Evolutionary conservation across 2,329 filamentous ascomycete genomes (phyloP), one percentile per base, ranked within the genome.

Genomic region (Epicoccum nigrum): DNA sequence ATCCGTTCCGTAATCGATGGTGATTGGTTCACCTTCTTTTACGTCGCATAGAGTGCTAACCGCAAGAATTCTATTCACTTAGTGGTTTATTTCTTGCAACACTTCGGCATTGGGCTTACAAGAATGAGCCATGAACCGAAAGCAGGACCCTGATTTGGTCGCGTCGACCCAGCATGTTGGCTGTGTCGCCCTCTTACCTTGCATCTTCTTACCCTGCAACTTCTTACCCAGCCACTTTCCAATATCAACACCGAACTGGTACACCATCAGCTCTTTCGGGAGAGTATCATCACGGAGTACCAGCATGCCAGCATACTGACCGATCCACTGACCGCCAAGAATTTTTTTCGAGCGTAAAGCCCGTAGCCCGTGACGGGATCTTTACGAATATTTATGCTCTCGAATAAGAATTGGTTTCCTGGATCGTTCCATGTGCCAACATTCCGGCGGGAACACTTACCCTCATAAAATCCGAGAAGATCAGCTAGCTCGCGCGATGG

Each of bases 101-200:
- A 35, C n/a, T 1, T 19, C 6, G 28, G 43, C 23, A 32, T 40
- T 44, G 2, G 43, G 43, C 4, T 34, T n/a, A 32, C 49, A 52
- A 3, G 43, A 47, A 34, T 52, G 43, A 2, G 19, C 25, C 28
- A 44, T 30, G 38, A 47, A 28, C 2, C 43, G 49, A 4, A 47
- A 47, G 4, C 38, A 25, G 12, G 43, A 34, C 4, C 38, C 39
- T n/a, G 43, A 34, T 16, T n/a, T 38, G 16, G 38, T 43, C 4
- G 13, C 38, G 4, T 44, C 33, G 6, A 52, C 16, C 32, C 39
- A 28, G 30, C 38, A 47, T 12, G 13, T 17, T 12, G 37, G 21
- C 23, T 39, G 37, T n/a, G n/a, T n/a, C n/a, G n/a, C n/a, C n/a
- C n/a, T n/a, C n/a, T n/a, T n/a, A n/a, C n/a, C n/a, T n/a, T n/a